These are phyloP conservation scores for Exobasidium cylindrosporum DNA, from an alignment of 1,284 basidiomycete genomes.

Conservation along the genomic window DNA sequence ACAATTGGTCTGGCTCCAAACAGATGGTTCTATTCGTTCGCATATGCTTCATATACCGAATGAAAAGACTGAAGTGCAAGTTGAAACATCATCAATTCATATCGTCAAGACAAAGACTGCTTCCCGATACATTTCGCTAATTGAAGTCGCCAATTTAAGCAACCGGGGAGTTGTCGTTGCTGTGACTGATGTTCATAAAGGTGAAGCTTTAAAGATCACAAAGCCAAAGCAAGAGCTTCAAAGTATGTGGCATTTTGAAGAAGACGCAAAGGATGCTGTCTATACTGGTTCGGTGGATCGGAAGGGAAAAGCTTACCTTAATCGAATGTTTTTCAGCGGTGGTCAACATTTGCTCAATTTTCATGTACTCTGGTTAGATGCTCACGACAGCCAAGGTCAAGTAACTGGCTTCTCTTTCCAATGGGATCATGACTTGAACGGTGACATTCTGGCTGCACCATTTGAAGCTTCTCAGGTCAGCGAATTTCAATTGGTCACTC, in stretches of 20 bases:
- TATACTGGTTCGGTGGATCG: slow-evolving; percentile 63
- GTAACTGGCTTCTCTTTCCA: slow-evolving; percentile 67
- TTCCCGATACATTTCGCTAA: slow-evolving; percentile 25
- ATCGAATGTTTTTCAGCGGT: slow-evolving; percentile 64
- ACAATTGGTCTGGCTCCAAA: slow-evolving; percentile 47
- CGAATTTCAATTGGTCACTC: slow-evolving; percentile 59
- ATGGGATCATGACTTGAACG: slow-evolving; percentile 70
- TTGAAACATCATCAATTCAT: background rate
- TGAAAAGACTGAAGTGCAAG: slow-evolving; percentile 1
- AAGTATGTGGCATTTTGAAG: slow-evolving; percentile 47
- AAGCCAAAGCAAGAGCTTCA: slow-evolving; percentile 22
- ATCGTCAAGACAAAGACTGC: slow-evolving; percentile 21
- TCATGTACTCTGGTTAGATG: slow-evolving; percentile 65
- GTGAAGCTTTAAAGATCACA: slow-evolving; percentile 38
- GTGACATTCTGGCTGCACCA: slow-evolving; percentile 61
- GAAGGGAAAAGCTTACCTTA: slow-evolving; percentile 65
- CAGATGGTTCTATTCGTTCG: slow-evolving; percentile 36
- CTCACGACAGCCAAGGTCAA: slow-evolving; percentile 62
- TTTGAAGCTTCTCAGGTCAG: slow-evolving; percentile 62
- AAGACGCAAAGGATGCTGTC: slow-evolving; percentile 49
- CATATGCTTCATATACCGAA: background rate
- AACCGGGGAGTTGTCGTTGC: slow-evolving; percentile 43
- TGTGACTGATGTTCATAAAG: slow-evolving; percentile 30
- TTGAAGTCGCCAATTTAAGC: slow-evolving; percentile 37
- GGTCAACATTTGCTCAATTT: slow-evolving; percentile 56